These are phyloP conservation scores for Danielozyma ontarioensis DNA, from an alignment of 805 yeast genomes.

Conservation along the genomic window DNA sequence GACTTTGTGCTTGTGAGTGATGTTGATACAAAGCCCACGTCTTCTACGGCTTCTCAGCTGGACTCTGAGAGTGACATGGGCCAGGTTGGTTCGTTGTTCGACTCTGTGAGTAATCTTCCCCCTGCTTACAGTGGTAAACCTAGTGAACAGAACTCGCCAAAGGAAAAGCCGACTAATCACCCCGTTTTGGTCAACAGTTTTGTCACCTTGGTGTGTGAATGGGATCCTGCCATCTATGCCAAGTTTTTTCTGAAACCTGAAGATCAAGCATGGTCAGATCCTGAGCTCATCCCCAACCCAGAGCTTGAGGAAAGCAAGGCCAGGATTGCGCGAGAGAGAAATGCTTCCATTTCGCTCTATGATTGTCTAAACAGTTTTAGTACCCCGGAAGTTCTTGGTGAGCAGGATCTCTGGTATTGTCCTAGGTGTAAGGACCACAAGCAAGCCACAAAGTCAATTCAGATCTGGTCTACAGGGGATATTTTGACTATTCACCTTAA, in stretches of 20 bases:
- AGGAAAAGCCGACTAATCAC: slow-evolving; percentile 7
- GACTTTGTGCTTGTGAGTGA: neutral
- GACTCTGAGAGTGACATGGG: neutral
- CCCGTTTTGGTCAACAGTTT: slow-evolving; percentile 15
- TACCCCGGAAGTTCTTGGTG: slow-evolving; percentile 77
- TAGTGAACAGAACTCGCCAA: slow-evolving; percentile 6
- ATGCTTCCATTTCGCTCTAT: slow-evolving; percentile 47
- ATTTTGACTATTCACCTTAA: slow-evolving; percentile 84
- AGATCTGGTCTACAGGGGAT: slow-evolving; percentile 92
- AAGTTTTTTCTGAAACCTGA: slow-evolving; percentile 44
- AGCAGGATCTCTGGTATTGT: slow-evolving; percentile 91
- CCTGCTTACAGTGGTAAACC: slow-evolving; percentile 5
- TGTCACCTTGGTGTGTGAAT: slow-evolving; percentile 54
- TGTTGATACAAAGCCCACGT: neutral
- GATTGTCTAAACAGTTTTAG: slow-evolving; percentile 76
- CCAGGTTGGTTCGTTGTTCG: neutral
- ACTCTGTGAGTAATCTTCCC: neutral
- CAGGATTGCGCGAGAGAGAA: slow-evolving; percentile 30
- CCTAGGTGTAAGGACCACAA: slow-evolving; percentile 84
- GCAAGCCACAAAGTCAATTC: slow-evolving; percentile 86
- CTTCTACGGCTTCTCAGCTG: neutral
- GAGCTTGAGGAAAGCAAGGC: slow-evolving; percentile 48
- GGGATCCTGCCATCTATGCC: slow-evolving; percentile 48
- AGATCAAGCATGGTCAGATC: slow-evolving; percentile 53
- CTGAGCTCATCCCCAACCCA: slow-evolving; percentile 41